These are phyloP conservation scores for Vitis rupestris DNA, from an alignment of 164 flowering plant genomes.

Conservation along the genomic window DNA sequence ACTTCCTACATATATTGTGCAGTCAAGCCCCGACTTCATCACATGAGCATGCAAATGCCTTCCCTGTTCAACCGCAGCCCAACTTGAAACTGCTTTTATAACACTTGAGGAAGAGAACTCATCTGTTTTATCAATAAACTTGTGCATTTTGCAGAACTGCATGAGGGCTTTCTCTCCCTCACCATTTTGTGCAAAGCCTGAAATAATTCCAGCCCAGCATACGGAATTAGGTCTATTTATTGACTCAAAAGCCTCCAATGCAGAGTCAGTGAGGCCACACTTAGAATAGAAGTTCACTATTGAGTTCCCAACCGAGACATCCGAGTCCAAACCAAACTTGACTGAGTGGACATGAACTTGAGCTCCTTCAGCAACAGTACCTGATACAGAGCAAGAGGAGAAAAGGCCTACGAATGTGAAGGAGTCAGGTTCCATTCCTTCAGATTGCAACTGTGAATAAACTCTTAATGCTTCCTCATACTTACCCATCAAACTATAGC, in stretches of 20 bases:
- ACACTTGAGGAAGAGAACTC: slow-evolving; percentile 28
- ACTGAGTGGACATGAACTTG: slow-evolving; percentile 27
- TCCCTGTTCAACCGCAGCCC: slow-evolving; percentile 15
- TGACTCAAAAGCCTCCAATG: slow-evolving; percentile 22
- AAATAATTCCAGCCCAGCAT: slow-evolving; percentile 28
- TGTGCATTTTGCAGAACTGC: slow-evolving; percentile 21
- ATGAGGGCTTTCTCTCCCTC: slow-evolving; percentile 21
- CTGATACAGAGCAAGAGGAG: slow-evolving; percentile 14
- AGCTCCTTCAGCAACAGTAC: slow-evolving; percentile 22
- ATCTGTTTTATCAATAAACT: slow-evolving; percentile 16
- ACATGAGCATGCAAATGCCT: slow-evolving; percentile 20
- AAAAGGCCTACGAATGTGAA: slow-evolving; percentile 26
- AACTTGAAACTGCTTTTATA: slow-evolving; percentile 21
- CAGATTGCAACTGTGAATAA: slow-evolving; percentile 9
- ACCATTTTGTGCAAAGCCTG: slow-evolving; percentile 30
- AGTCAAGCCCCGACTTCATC: slow-evolving; percentile 17
- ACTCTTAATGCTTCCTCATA: slow-evolving; percentile 16
- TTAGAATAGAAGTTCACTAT: slow-evolving; percentile 26
- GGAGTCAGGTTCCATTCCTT: slow-evolving; percentile 21
- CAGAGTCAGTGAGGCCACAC: slow-evolving; percentile 22
- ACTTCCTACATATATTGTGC: slow-evolving; percentile 20
- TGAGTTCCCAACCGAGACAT: slow-evolving; percentile 27
- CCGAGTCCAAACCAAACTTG: slow-evolving; percentile 16
- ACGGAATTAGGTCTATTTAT: slow-evolving; percentile 18
- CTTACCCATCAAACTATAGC: slow-evolving; percentile 21